Evolutionary conservation across 768 basidiomycete genomes (phyloP).

Genomic region (Lentinula edodes): DNA sequence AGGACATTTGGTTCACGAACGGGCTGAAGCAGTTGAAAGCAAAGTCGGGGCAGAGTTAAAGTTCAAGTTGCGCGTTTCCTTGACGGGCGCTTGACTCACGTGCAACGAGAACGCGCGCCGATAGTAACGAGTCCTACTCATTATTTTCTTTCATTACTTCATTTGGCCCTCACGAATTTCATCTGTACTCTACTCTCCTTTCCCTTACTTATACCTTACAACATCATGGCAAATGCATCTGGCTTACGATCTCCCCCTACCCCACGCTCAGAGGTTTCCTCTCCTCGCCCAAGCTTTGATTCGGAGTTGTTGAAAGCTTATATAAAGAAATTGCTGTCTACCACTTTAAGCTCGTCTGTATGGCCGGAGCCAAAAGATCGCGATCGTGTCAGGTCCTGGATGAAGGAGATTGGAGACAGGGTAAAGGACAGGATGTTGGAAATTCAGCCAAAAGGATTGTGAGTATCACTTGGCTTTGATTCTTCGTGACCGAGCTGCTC

Average conservation of each 20-base stretch:
- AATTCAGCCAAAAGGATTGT: constrained; percentile 80
- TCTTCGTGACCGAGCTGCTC: constrained; percentile 9
- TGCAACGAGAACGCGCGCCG: neutral
- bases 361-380: constrained; percentile 71
- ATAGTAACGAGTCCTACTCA: no score
- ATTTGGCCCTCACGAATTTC: neutral
- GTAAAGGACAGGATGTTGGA: constrained; percentile 84
- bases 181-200: neutral
- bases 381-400: constrained; percentile 68
- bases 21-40: constrained; percentile 10
- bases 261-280: constrained; percentile 57
- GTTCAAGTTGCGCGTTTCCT: no score
- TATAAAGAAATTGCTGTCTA: constrained; percentile 74
- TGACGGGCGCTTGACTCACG: neutral
- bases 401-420: constrained; percentile 79
- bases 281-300: constrained; percentile 61
- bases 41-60: neutral
- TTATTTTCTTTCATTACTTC: neutral
- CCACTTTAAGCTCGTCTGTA: constrained; percentile 54
- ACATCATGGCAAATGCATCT: constrained; percentile 21
- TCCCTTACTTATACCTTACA: neutral
- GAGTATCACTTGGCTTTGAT: constrained; percentile 28
- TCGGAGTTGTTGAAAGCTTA: constrained; percentile 67
- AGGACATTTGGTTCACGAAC: constrained; percentile 44
- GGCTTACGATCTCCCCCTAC: constrained; percentile 59